Evolutionary conservation across 2,329 filamentous ascomycete species (phyloP).

Genomic region (Fusarium tupiense): DNA sequence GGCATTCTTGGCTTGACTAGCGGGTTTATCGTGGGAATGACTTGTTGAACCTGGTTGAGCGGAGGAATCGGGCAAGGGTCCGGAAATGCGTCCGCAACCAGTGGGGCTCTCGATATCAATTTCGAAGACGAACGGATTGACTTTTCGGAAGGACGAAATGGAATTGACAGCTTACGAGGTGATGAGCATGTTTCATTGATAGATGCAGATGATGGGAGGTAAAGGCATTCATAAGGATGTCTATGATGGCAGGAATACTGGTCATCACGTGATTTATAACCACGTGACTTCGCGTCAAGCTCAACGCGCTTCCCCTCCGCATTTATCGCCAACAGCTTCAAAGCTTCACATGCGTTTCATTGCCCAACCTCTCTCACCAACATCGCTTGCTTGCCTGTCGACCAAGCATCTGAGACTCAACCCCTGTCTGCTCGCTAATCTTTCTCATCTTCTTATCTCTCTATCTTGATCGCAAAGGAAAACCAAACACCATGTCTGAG

Average conservation of each 20-base stretch:
- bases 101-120: background rate
- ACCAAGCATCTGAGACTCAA: background rate
- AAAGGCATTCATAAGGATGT: background rate
- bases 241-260: rapidly evolving
- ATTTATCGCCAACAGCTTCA: constrained; percentile 23
- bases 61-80: constrained; percentile 23
- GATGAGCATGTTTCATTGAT: rapidly evolving
- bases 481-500: constrained; percentile 66
- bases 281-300: constrained; percentile 38
- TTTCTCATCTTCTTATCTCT: background rate
- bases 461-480: background rate
- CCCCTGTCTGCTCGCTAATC: no score
- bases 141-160: background rate
- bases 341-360: constrained; percentile 1
- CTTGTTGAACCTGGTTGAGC: background rate
- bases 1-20: constrained; percentile 17
- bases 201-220: background rate
- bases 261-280: background rate
- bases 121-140: background rate
- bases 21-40: constrained; percentile 32
- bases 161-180: background rate
- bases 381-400: background rate
- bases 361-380: background rate
- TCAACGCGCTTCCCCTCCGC: constrained; percentile 30
- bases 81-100: background rate